phyloP scores from a whole-genome alignment of 148 eudicot species.

The Bassia scoparia region DNA sequence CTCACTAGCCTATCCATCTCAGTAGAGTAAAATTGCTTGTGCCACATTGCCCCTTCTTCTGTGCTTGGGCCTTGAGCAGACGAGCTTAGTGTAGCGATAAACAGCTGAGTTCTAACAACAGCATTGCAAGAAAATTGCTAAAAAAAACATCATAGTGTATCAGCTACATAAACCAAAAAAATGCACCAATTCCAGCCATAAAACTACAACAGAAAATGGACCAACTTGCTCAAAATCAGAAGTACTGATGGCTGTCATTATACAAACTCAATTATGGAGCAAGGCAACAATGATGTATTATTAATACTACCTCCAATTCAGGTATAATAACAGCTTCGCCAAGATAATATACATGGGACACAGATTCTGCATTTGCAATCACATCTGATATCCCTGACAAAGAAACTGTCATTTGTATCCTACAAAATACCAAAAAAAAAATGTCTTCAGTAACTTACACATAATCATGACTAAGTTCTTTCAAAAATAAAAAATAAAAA shows the following conservation, averaged over 20 bases:
- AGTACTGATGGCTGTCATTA: conserved; percentile 13
- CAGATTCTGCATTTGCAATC: conserved; percentile 48
- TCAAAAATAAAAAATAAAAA: no score
- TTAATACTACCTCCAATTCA: conserved; percentile 51
- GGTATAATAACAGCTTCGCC: conserved; percentile 52
- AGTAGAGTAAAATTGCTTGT: conserved; percentile 61
- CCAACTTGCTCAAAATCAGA: background rate
- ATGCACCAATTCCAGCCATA: conserved; percentile 5
- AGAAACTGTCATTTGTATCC: conserved; percentile 75
- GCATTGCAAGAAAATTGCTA: conserved; percentile 31
- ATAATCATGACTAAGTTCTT: background rate
- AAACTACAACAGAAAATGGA: conserved; percentile 1
- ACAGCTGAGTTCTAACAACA: conserved; percentile 69
- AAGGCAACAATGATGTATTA: conserved; percentile 12
- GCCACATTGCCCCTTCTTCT: conserved; percentile 40
- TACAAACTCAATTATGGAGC: background rate
- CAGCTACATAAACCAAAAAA: background rate
- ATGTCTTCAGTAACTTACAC: conserved; percentile 20
- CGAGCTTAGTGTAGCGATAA: conserved; percentile 62
- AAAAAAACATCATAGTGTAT: background rate
- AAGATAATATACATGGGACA: conserved; percentile 68
- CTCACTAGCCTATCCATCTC: conserved; percentile 74
- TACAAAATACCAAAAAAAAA: conserved; percentile 24
- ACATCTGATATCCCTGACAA: conserved; percentile 46
- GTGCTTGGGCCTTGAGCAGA: conserved; percentile 43